phyloP scores from a whole-genome alignment of 768 basidiomycete species.

The Rhodosporidiobolus sp. region DNA sequence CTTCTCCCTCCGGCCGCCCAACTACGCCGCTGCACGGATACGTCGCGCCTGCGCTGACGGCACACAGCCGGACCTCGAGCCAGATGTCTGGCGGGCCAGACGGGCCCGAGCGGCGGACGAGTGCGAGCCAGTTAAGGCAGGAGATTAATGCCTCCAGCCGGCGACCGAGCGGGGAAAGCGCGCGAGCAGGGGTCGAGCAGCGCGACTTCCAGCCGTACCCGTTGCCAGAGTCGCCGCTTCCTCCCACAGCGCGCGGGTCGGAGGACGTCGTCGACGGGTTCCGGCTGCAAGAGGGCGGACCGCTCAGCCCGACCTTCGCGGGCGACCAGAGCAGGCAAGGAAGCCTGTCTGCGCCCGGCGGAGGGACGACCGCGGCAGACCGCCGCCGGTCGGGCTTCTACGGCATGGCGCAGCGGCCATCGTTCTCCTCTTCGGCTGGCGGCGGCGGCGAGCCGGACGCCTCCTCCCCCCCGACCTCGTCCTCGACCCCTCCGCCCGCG shows the following conservation, averaged over 20 bases:
- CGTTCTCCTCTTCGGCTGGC: neutral
- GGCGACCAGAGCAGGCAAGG: neutral
- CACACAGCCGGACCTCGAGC: neutral
- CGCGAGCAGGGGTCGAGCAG: neutral
- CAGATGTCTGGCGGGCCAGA: neutral
- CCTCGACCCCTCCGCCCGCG: neutral
- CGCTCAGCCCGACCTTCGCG: slow-evolving; percentile 4
- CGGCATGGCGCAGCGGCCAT: slow-evolving; percentile 20
- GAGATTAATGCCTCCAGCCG: slow-evolving; percentile 2
- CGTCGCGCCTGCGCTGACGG: neutral
- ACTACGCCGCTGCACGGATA: neutral
- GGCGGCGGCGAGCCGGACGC: neutral
- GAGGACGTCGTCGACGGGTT: neutral
- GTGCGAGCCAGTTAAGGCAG: slow-evolving; percentile 4
- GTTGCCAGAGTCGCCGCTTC: neutral
- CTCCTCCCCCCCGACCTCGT: neutral
- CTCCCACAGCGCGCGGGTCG: no score
- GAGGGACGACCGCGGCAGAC: slow-evolving; percentile 20
- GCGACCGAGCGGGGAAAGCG: neutral
- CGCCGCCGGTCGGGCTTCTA: slow-evolving; percentile 45
- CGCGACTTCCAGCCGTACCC: slow-evolving; percentile 12
- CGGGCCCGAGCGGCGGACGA: neutral
- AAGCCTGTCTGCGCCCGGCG: neutral
- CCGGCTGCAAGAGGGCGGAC: neutral
- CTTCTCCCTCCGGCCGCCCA: neutral